phyloP scores from a whole-genome alignment of 306 rosid genomes.

The Herpetospermum pedunculosum region DNA sequence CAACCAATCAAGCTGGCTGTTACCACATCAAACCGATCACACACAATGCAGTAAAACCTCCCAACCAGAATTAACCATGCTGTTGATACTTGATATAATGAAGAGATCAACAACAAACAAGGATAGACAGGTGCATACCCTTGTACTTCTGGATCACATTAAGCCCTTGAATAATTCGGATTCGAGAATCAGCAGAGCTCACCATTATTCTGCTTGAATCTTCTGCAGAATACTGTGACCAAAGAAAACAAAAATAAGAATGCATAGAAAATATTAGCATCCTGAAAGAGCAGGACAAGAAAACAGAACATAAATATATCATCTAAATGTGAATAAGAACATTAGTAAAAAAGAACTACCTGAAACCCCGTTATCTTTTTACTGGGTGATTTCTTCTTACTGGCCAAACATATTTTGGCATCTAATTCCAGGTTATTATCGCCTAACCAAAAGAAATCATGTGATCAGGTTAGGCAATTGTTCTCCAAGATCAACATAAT shows the following conservation, averaged over 20 bases:
- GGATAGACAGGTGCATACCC: slow-evolving; percentile 9
- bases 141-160: slow-evolving; percentile 13
- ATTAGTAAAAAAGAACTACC: slow-evolving; percentile 10
- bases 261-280: neutral
- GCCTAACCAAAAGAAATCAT: slow-evolving; percentile 25
- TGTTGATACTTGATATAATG: neutral
- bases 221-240: slow-evolving; percentile 11
- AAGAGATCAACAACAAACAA: slow-evolving; percentile 3
- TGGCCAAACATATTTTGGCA: slow-evolving; percentile 37
- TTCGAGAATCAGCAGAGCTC: slow-evolving; percentile 16
- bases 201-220: slow-evolving; percentile 14
- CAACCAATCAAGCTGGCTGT: slow-evolving; percentile 2
- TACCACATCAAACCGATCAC: neutral
- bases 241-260: slow-evolving; percentile 4
- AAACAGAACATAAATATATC: neutral
- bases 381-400: slow-evolving; percentile 66
- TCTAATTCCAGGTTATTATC: slow-evolving; percentile 65
- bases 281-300: neutral
- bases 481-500: neutral
- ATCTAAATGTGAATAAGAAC: slow-evolving; percentile 8
- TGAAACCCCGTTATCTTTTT: slow-evolving; percentile 83
- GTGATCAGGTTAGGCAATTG: neutral
- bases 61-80: neutral
- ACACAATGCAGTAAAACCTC: slow-evolving; percentile 2
- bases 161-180: slow-evolving; percentile 15